A percentile compares a stretch with the other conserved stretches of the same genome.
Evolutionary conservation across 2,329 filamentous ascomycete species (phyloP).

Genomic region (Fusarium aywerte): DNA sequence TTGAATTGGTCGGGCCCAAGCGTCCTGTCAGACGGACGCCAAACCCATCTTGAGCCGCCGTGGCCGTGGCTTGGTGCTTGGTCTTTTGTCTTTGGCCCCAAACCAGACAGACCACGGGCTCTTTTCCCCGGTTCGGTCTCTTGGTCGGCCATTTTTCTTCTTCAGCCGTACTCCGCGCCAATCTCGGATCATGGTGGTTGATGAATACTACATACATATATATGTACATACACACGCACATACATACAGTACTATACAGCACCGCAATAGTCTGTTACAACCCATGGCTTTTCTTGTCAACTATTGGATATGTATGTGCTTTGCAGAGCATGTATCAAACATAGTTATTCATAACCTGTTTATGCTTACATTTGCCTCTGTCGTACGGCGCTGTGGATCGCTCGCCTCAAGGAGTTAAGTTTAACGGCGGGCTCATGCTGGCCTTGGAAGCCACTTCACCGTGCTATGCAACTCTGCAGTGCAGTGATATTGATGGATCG

Average conservation of each 20-base stretch:
- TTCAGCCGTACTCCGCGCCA: conserved; percentile 31
- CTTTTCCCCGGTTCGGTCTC: conserved; percentile 43
- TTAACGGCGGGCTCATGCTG: conserved; percentile 5
- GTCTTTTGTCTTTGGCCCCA: conserved; percentile 15
- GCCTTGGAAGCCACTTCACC: neutral
- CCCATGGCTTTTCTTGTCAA: neutral
- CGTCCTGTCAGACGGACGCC: conserved; percentile 45
- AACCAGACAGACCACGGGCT: conserved; percentile 19
- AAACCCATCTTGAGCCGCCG: conserved; percentile 34
- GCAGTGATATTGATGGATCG: conserved; percentile 2
- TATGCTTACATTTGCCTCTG: neutral
- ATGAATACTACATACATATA: conserved; percentile 11
- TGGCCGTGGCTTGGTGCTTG: conserved; percentile 29
- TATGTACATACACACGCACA: no score
- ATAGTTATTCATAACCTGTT: neutral
- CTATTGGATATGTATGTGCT: neutral
- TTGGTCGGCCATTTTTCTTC: conserved; percentile 44
- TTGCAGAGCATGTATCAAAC: neutral
- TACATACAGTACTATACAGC: neutral
- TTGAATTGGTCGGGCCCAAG: conserved; percentile 40
- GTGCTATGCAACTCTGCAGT: conserved; percentile 6
- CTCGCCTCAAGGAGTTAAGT: neutral
- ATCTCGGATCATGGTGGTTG: conserved; percentile 28
- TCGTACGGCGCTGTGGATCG: conserved; percentile 5
- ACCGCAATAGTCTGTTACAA: neutral